Percentiles rank a stretch among this genome's conserved stretches.
Evolutionary conservation across 2,329 filamentous ascomycete species (phyloP).

Genomic region (Talaromyces sp.): DNA sequence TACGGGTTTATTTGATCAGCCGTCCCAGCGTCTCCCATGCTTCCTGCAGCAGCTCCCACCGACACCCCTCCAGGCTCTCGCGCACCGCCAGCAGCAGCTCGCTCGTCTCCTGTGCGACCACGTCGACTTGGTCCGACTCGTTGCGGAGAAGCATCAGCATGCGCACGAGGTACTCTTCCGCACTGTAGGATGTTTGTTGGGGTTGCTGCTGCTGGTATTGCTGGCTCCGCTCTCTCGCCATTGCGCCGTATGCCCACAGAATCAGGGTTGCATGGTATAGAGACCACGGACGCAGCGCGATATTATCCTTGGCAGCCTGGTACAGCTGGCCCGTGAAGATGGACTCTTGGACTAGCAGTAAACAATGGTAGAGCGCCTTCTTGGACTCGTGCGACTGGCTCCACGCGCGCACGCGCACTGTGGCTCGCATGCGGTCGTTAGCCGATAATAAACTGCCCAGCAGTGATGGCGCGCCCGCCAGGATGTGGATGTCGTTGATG

Average conservation of each 20-base stretch:
- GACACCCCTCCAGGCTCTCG: conserved; percentile 18
- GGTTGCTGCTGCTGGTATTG: neutral
- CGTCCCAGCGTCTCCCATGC: conserved; percentile 20
- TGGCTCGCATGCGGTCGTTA: conserved; percentile 16
- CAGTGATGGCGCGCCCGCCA: conserved; percentile 21
- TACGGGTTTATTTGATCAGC: conserved; percentile 7
- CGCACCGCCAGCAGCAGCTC: conserved; percentile 18
- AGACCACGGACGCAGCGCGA: conserved; percentile 21
- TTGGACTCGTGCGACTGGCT: conserved; percentile 16
- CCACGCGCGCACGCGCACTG: conserved; percentile 18
- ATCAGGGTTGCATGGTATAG: conserved; percentile 20
- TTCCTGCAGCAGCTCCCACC: conserved; percentile 23
- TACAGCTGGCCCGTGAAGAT: conserved; percentile 20
- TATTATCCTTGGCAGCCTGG: conserved; percentile 18
- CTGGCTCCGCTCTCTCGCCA: conserved; percentile 11
- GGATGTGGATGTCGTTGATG: conserved; percentile 23
- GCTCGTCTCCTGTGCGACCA: conserved; percentile 14
- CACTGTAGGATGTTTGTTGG: conserved; percentile 6
- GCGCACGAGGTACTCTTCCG: conserved; percentile 18
- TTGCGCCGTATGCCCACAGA: conserved; percentile 21
- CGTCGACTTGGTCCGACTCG: conserved; percentile 11
- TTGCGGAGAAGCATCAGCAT: conserved; percentile 18
- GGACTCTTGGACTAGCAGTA: conserved; percentile 20
- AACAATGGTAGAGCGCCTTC: conserved; percentile 20
- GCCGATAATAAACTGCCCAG: conserved; percentile 15